phyloP scores from a whole-genome alignment of 352 stramenopile species.

The Phytophthora sp. region DNA sequence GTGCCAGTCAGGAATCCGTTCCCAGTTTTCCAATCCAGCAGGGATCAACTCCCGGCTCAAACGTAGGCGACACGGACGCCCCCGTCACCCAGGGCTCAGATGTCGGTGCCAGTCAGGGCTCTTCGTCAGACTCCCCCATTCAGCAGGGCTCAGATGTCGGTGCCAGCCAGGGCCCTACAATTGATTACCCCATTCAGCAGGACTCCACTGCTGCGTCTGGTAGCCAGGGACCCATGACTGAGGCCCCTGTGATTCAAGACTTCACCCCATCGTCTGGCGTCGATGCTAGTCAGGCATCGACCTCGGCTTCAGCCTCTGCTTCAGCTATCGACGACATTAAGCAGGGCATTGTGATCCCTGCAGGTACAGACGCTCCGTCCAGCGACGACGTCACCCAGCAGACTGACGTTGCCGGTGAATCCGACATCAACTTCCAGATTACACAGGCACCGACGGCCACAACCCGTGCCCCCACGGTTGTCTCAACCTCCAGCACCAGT shows the following conservation, averaged over 20 bases:
- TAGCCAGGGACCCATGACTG: not conserved
- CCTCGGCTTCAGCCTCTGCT: constrained; percentile 9
- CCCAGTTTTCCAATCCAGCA: constrained; percentile 16
- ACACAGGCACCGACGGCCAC: constrained; percentile 11
- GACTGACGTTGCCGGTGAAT: constrained; percentile 14
- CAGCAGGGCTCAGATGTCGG: constrained; percentile 13
- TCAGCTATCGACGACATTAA: constrained; percentile 11
- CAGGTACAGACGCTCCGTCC: constrained; percentile 1
- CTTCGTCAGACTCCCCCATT: not conserved
- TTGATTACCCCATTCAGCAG: constrained; percentile 8
- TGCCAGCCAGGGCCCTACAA: constrained; percentile 10
- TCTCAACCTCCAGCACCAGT: constrained; percentile 11
- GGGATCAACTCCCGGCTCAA: constrained; percentile 4
- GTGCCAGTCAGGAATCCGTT: constrained; percentile 13
- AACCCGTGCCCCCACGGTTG: constrained; percentile 1
- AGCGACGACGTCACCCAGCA: constrained; percentile 6
- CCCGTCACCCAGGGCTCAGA: not conserved
- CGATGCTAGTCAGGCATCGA: constrained; percentile 10
- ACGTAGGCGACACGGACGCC: constrained; percentile 1
- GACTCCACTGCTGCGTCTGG: constrained; percentile 2
- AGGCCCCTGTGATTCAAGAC: constrained; percentile 11
- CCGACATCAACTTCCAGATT: constrained; percentile 8
- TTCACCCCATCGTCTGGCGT: constrained; percentile 4
- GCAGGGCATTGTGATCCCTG: constrained; percentile 18
- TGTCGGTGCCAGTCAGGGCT: constrained; percentile 17